Evolutionary conservation across 768 basidiomycete genomes (phyloP), one percentile per base, ranked within the genome.

Genomic region (Hypsizygus marmoreus): DNA sequence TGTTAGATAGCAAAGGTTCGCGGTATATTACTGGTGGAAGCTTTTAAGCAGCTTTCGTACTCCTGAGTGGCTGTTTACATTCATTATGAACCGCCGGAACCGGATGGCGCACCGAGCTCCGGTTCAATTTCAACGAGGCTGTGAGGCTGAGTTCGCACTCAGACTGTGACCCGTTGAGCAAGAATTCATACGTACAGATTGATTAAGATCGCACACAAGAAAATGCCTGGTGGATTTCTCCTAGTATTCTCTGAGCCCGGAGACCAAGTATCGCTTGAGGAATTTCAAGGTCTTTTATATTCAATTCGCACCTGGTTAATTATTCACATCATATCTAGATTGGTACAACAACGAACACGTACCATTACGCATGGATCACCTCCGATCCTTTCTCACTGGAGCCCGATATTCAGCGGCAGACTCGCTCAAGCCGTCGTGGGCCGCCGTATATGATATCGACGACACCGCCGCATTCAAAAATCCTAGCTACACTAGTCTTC

Each of bases 301-400:
- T 2, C 9, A 16, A 37, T 40, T 13, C 33, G 26, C n/a, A 20
- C 45, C 9, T 28, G 10, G 3, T 20, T 20, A 8, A 35, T 34
- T 19, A 43, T 34, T 33, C 38, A 20, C 9, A 4, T 16, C 8
- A 25, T 26, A n/a, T 32, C 7, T 34, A 74, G 75, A 75, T 46
- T 80, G 79, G 79, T 80, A 80, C 60, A 68, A 79, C 53, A 75
- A 76, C 43, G 79, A 80, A 61, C 79, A 79, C 52, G 70, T 80
- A 26, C 77, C 77, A 0, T 60, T 79, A 1, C 72, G 79, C 9
- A 58, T 79, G 43, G 66, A 79, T 49, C 63, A 70, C 43, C 62
- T 78, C 4, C 57, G 61, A 6, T 68, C 71, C 7, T 79, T 79
- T 62, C 66, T 76, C 30, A 73, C 75, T 5, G 76, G 74, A 0